These are phyloP conservation scores for Tricholoma sp. DNA, from an alignment of 768 basidiomycete genomes.

Conservation along the genomic window DNA sequence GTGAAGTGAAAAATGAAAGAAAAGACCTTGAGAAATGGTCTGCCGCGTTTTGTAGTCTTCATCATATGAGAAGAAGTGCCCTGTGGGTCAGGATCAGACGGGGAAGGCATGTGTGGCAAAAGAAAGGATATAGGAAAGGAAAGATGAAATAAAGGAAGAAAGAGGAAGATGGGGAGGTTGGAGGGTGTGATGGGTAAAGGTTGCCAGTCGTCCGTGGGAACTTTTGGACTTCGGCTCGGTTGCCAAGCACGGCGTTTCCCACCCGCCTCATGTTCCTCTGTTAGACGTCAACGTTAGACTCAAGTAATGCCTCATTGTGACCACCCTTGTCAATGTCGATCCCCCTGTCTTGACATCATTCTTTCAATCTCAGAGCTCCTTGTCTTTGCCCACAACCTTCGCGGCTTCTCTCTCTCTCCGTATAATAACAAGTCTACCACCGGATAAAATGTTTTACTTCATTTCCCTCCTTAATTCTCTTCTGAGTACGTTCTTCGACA, in stretches of 20 bases:
- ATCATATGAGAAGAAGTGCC: constrained; percentile 89
- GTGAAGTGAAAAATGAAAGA: constrained; percentile 5
- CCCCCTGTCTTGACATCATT: too few species aligned
- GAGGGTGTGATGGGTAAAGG: not conserved
- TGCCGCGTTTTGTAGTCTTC: constrained; percentile 95
- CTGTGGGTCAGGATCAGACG: constrained; percentile 41
- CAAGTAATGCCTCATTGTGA: too few species aligned
- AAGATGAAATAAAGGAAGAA: constrained; percentile 27
- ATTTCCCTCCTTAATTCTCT: too few species aligned
- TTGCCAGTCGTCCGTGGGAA: not conserved
- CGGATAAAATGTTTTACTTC: too few species aligned
- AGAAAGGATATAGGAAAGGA: constrained; percentile 41
- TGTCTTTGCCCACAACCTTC: too few species aligned
- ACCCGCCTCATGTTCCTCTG: not conserved
- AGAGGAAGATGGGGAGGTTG: constrained; percentile 22
- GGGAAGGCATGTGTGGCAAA: constrained; percentile 28
- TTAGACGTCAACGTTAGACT: too few species aligned
- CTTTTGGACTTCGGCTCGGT: not conserved
- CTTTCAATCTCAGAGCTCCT: too few species aligned
- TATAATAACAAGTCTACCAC: too few species aligned
- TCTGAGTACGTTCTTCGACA: too few species aligned
- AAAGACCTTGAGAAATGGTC: constrained; percentile 85
- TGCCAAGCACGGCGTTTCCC: not conserved
- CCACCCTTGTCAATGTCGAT: too few species aligned
- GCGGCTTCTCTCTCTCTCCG: too few species aligned